phyloP scores from a whole-genome alignment of 2,329 filamentous ascomycete species.

The Aspergillus nomiae region DNA sequence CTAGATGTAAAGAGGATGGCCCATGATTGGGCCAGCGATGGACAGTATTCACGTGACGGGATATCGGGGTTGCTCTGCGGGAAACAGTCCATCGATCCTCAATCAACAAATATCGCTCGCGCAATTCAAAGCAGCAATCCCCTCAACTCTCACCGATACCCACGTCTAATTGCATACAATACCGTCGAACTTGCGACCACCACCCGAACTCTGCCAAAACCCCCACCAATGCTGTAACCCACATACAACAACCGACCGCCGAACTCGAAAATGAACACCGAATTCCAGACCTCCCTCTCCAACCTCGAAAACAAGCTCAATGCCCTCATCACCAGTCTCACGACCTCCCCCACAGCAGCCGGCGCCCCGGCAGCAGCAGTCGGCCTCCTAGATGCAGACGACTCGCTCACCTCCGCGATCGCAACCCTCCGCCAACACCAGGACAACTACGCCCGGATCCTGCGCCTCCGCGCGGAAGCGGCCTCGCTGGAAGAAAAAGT shows the following conservation, averaged over 20 bases:
- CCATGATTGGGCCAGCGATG: not conserved
- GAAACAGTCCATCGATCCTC: not conserved
- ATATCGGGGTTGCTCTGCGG: not conserved
- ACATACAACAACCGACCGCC: not conserved
- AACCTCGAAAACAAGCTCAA: constrained; percentile 47
- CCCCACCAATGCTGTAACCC: not conserved
- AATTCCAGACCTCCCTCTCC: constrained; percentile 42
- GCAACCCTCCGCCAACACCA: constrained; percentile 47
- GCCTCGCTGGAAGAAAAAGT: constrained; percentile 42
- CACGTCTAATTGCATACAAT: not conserved
- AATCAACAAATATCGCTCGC: not conserved
- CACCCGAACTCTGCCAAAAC: not conserved
- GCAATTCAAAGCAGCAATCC: not conserved
- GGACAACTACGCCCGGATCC: constrained; percentile 45
- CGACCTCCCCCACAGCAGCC: constrained; percentile 46
- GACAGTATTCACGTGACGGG: not conserved
- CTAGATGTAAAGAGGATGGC: not conserved
- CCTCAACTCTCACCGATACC: not conserved
- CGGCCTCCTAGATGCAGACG: constrained; percentile 45
- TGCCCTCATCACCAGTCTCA: constrained; percentile 43
- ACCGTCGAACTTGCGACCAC: not conserved
- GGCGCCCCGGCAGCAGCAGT: constrained; percentile 44
- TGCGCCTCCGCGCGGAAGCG: constrained; percentile 44
- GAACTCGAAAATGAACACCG: constrained; percentile 40
- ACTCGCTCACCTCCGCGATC: constrained; percentile 43